Evolutionary conservation across 2,329 filamentous ascomycete species (phyloP).

Genomic region (Diaporthe nobilis): DNA sequence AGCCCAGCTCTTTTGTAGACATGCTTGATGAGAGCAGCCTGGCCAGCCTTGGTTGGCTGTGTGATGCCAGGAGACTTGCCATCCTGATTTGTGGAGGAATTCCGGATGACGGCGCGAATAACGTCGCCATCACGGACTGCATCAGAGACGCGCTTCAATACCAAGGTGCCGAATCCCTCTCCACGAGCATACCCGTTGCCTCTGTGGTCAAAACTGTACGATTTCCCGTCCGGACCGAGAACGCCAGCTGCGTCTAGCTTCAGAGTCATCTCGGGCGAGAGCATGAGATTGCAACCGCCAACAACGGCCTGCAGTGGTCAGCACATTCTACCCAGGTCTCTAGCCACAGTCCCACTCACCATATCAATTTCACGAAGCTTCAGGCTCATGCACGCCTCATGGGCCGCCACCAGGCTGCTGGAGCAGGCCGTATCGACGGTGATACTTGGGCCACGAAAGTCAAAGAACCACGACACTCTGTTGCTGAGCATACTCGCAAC

Average conservation of each 20-base stretch:
- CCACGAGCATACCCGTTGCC: conserved; percentile 66
- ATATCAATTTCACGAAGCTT: conserved; percentile 35
- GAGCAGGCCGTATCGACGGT: conserved; percentile 58
- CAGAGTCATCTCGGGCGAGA: conserved; percentile 42
- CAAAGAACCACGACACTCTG: conserved; percentile 54
- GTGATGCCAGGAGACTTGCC: conserved; percentile 50
- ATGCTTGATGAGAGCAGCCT: conserved; percentile 50
- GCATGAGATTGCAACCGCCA: conserved; percentile 46
- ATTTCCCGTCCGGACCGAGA: conserved; percentile 43
- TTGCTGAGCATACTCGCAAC: conserved; percentile 52
- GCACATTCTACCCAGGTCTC: neutral
- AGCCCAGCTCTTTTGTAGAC: conserved; percentile 51
- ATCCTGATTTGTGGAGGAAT: conserved; percentile 51
- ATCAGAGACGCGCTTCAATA: conserved; percentile 64
- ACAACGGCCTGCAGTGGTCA: conserved; percentile 44
- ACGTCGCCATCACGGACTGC: conserved; percentile 60
- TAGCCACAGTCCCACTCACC: conserved; percentile 46
- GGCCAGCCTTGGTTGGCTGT: conserved; percentile 51
- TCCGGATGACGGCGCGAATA: conserved; percentile 56
- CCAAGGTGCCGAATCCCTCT: conserved; percentile 65
- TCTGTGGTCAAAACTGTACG: conserved; percentile 53
- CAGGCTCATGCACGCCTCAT: conserved; percentile 36
- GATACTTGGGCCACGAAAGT: conserved; percentile 51
- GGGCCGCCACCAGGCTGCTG: conserved; percentile 51
- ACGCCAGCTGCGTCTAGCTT: conserved; percentile 42